These are phyloP conservation scores for Aspergillus kassunensis DNA, from an alignment of 495 filamentous ascomycete genomes.

Conservation along the genomic window DNA sequence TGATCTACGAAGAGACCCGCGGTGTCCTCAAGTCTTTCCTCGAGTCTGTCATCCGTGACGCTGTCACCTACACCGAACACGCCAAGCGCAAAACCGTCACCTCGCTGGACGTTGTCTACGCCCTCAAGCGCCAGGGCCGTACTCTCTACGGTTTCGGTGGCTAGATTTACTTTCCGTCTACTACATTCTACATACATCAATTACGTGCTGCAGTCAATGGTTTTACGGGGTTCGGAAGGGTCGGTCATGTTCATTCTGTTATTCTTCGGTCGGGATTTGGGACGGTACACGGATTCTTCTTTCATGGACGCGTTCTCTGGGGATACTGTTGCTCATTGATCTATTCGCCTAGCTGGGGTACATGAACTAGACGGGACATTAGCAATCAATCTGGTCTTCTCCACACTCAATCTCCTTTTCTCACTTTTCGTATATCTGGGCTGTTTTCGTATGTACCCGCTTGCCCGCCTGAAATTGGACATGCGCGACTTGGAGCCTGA, in stretches of 20 bases:
- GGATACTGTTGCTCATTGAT: neutral
- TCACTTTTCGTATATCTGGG: too few species aligned
- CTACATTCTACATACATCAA: conserved; percentile 3
- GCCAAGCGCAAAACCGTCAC: conserved; percentile 98
- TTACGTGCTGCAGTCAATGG: conserved; percentile 10
- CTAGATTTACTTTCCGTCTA: conserved; percentile 45
- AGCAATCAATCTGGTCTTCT: conserved; percentile 1
- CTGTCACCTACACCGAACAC: conserved; percentile 97
- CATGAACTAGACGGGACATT: neutral
- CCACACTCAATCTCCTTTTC: too few species aligned
- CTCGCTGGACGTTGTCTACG: conserved; percentile 91
- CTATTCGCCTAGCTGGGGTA: neutral
- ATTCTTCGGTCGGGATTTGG: conserved; percentile 2
- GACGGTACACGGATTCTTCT: neutral
- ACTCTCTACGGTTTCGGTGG: conserved; percentile 99
- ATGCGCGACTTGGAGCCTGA: neutral
- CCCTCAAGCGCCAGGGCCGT: conserved; percentile 91
- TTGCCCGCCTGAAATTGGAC: too few species aligned
- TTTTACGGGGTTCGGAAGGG: conserved; percentile 27
- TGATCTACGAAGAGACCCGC: conserved; percentile 69
- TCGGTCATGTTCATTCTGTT: conserved; percentile 19
- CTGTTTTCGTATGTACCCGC: too few species aligned
- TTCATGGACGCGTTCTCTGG: neutral
- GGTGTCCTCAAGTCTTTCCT: conserved; percentile 66
- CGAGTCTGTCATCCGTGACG: conserved; percentile 74